Evolutionary conservation across 2,329 filamentous ascomycete species (phyloP).

Genomic region (Nemania sp.): DNA sequence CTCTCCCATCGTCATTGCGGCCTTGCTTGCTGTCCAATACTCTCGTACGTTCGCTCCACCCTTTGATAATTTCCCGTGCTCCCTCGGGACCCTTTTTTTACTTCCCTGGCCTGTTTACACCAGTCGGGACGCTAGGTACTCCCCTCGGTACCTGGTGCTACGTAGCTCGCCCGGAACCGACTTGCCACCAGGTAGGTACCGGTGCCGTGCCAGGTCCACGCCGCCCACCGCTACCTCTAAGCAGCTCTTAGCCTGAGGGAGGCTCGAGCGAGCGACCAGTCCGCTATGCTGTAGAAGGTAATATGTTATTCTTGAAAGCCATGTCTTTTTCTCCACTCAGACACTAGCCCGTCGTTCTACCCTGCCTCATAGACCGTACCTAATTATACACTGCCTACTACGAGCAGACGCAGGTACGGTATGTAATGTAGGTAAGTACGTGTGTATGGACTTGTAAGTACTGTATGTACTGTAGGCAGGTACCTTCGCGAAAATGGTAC

Average conservation of each 20-base stretch:
- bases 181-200: slow-evolving; percentile 11
- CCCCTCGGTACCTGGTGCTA: slow-evolving; percentile 11
- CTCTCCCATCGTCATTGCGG: slow-evolving; percentile 7
- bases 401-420: no score
- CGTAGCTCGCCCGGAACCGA: slow-evolving; percentile 16
- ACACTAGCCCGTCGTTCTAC: slow-evolving; percentile 29
- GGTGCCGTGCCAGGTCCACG: slow-evolving; percentile 16
- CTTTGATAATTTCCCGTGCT: slow-evolving; percentile 29
- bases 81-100: slow-evolving; percentile 21
- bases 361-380: slow-evolving; percentile 27
- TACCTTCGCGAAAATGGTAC: no score
- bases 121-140: no score
- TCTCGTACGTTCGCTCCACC: slow-evolving; percentile 19
- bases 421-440: no score
- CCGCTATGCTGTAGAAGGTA: slow-evolving; percentile 24
- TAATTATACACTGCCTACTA: no score
- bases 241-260: slow-evolving; percentile 13
- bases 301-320: slow-evolving; percentile 16
- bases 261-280: slow-evolving; percentile 26
- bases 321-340: slow-evolving; percentile 35
- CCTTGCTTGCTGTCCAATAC: slow-evolving; percentile 18
- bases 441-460: slow-evolving; percentile 4
- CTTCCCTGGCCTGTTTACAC: no score
- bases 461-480: slow-evolving; percentile 20
- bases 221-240: slow-evolving; percentile 13